A percentile compares a stretch with the other conserved stretches of the same genome.
phyloP scores from a whole-genome alignment of 1,284 basidiomycete genomes.

The Ceratobasidium sp. region DNA sequence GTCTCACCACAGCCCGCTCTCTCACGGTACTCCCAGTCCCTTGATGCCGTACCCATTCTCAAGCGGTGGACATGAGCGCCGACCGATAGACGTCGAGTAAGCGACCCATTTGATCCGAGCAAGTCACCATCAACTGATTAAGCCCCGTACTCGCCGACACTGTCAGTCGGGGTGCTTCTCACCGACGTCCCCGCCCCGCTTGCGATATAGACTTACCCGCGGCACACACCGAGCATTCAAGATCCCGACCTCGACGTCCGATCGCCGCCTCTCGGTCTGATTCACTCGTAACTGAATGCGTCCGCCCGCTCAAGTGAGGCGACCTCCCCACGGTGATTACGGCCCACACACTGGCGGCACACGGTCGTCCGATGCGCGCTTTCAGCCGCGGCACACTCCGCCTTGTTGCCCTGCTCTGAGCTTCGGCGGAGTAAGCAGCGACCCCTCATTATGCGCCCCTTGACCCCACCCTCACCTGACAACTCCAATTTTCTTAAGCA shows the following conservation, averaged over 20 bases:
- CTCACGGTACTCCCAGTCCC: slow-evolving; percentile 13
- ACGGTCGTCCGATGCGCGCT: neutral
- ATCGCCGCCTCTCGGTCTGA: neutral
- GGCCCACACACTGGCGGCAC: neutral
- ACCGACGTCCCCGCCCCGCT: neutral
- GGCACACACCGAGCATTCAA: neutral
- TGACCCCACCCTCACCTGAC: slow-evolving; percentile 3
- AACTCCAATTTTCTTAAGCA: neutral
- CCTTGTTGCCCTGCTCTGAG: neutral
- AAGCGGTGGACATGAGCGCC: neutral
- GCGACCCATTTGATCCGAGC: slow-evolving; percentile 12
- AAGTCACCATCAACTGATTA: neutral
- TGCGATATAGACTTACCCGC: neutral
- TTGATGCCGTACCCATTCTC: slow-evolving; percentile 5
- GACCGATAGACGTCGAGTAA: neutral
- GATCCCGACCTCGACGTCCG: neutral
- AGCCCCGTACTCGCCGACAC: neutral
- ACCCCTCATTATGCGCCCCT: neutral
- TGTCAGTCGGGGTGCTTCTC: slow-evolving; percentile 2
- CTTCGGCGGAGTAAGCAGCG: neutral
- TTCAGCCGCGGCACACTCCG: too few species aligned
- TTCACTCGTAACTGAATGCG: neutral
- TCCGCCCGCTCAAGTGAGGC: slow-evolving; percentile 2
- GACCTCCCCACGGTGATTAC: neutral
- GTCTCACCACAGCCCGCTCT: slow-evolving; percentile 20